A percentile compares a stretch with the other conserved stretches of the same genome.
phyloP scores from a whole-genome alignment of 2,329 filamentous ascomycete species.

The Atkinsonella texensis region DNA sequence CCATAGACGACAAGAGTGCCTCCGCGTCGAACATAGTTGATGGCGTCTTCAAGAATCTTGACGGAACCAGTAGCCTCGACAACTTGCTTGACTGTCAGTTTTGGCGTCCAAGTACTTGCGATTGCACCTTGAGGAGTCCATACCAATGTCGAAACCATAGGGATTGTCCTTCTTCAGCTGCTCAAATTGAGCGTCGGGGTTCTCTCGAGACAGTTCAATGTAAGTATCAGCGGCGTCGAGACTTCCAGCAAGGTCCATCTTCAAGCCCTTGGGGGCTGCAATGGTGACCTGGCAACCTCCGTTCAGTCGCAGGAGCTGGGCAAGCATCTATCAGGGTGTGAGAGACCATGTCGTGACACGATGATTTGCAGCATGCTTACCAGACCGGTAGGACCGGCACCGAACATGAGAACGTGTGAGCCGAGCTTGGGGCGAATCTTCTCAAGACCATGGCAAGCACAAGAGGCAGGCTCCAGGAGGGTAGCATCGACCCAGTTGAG shows the following conservation, averaged over 20 bases:
- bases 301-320: slow-evolving; percentile 51
- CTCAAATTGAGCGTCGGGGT: slow-evolving; percentile 47
- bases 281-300: slow-evolving; percentile 59
- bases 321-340: slow-evolving; percentile 30
- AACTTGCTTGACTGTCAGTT: slow-evolving; percentile 23
- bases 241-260: slow-evolving; percentile 56
- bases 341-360: not conserved
- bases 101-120: not conserved
- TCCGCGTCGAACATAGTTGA: slow-evolving; percentile 59
- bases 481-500: slow-evolving; percentile 57
- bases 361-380: slow-evolving; percentile 19
- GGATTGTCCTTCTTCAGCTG: slow-evolving; percentile 53
- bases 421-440: slow-evolving; percentile 56
- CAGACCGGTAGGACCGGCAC: slow-evolving; percentile 55
- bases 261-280: slow-evolving; percentile 55
- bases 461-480: slow-evolving; percentile 58
- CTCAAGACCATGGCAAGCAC: slow-evolving; percentile 58
- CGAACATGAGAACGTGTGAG: slow-evolving; percentile 53
- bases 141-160: slow-evolving; percentile 59
- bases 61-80: slow-evolving; percentile 59
- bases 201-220: slow-evolving; percentile 39
- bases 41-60: slow-evolving; percentile 57
- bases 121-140: not conserved
- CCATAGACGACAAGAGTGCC: slow-evolving; percentile 61
- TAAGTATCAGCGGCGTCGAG: slow-evolving; percentile 43